A percentile compares a stretch with the other conserved stretches of the same genome.
Conservation (phyloP, 2,329 filamentous ascomycete species). For the Diaporthe aspalathi region DNA sequence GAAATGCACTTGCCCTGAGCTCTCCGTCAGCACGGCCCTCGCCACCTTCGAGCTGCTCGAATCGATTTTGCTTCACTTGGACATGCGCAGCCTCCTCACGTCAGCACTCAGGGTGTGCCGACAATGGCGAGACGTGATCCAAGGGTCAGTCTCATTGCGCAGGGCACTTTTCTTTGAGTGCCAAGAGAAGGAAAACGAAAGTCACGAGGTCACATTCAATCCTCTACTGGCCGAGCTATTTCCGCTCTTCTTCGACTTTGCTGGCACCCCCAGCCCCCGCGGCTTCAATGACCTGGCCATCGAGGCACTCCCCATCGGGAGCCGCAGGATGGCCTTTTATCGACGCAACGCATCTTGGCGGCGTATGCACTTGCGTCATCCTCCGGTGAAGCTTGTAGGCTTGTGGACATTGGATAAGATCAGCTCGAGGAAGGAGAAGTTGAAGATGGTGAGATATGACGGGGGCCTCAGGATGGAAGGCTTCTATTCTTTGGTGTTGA, state of each 20-base stretch:
- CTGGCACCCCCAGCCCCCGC: not conserved
- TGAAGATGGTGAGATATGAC: constrained; percentile 8
- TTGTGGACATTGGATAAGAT: constrained; percentile 22
- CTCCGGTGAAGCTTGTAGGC: constrained; percentile 18
- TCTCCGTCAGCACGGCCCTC: not conserved
- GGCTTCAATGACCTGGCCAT: constrained; percentile 19
- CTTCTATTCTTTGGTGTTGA: constrained; percentile 21
- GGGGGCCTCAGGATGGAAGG: constrained; percentile 25
- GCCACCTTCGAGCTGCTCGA: constrained; percentile 16
- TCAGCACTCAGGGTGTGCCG: constrained; percentile 27
- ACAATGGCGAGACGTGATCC: constrained; percentile 33
- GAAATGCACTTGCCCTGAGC: too few relatives aligned
- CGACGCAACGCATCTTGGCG: constrained; percentile 18
- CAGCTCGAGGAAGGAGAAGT: not conserved
- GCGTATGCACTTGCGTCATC: constrained; percentile 20
- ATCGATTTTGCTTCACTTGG: constrained; percentile 1
- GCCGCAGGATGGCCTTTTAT: constrained; percentile 16
- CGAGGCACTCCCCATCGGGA: constrained; percentile 30
- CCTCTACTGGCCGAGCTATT: constrained; percentile 21
- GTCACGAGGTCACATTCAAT: not conserved
- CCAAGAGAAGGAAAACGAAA: not conserved
- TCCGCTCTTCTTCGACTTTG: constrained; percentile 20
- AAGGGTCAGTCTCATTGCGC: constrained; percentile 1
- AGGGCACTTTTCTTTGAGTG: constrained; percentile 12
- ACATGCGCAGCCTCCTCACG: constrained; percentile 28